A percentile compares a stretch with the other conserved stretches of the same genome.
phyloP scores from a whole-genome alignment of 164 flowering plant genomes.

The Buxus sempervirens region DNA sequence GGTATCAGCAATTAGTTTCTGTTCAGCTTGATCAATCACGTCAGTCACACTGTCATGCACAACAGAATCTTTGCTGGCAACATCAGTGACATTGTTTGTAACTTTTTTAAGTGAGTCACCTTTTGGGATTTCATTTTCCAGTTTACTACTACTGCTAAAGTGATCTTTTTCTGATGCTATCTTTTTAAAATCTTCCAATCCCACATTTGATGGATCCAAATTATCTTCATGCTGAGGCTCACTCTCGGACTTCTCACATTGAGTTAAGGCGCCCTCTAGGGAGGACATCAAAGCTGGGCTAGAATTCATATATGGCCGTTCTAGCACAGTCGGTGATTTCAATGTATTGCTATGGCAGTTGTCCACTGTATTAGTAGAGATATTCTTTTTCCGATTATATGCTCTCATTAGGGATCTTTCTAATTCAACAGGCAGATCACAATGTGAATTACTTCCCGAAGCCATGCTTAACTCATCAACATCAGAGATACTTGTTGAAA shows the following conservation, averaged over 20 bases:
- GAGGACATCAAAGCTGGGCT: neutral
- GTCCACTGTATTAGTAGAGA: neutral
- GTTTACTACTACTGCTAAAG: too few species aligned
- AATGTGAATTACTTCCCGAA: conserved; percentile 7
- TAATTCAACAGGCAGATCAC: neutral
- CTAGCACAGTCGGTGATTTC: neutral
- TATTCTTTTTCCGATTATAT: neutral
- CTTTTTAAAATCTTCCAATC: neutral
- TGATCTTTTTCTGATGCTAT: too few species aligned
- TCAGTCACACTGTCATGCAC: neutral
- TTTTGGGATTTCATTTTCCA: neutral
- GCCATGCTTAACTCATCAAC: conserved; percentile 5
- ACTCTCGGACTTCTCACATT: neutral
- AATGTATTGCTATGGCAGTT: neutral
- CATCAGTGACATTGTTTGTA: neutral
- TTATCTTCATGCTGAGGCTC: neutral
- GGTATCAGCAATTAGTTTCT: neutral
- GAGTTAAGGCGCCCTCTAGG: neutral
- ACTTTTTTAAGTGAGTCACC: neutral
- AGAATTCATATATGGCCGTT: neutral
- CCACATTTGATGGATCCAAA: neutral
- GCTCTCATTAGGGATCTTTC: neutral
- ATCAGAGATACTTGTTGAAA: conserved; percentile 1
- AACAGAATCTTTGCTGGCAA: neutral
- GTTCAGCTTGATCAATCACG: neutral